phyloP scores from a whole-genome alignment of 371 early-diverging fungal species.

The Dichotomocladium elegans region DNA sequence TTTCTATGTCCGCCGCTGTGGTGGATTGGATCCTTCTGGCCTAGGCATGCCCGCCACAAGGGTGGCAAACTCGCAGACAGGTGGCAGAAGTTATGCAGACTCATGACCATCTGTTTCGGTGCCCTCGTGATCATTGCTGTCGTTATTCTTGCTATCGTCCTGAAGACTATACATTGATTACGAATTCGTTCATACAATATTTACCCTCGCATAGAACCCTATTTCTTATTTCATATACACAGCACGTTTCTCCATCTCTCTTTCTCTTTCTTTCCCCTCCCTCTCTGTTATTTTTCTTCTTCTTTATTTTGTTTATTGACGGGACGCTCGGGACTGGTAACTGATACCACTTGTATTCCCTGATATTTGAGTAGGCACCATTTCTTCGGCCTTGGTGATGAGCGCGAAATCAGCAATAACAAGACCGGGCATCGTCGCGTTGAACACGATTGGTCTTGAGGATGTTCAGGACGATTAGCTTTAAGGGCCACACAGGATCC shows the following conservation, averaged over 20 bases:
- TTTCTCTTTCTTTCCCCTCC: not conserved
- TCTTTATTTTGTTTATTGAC: not conserved
- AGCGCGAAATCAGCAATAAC: constrained; percentile 16
- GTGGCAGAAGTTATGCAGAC: constrained; percentile 37
- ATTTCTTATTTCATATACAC: not conserved
- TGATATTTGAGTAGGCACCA: constrained; percentile 2
- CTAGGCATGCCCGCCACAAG: constrained; percentile 19
- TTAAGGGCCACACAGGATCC: constrained; percentile 1
- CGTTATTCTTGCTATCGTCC: constrained; percentile 22
- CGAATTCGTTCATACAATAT: too few relatives aligned
- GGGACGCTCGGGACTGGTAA: not conserved
- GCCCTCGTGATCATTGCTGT: constrained; percentile 29
- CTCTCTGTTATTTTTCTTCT: not conserved
- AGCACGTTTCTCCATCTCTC: not conserved
- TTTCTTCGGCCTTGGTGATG: constrained; percentile 8
- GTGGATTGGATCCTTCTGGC: constrained; percentile 44
- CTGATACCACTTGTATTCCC: not conserved
- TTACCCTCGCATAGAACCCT: not conserved
- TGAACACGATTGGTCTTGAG: constrained; percentile 15
- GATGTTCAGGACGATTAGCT: not conserved
- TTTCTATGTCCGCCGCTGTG: constrained; percentile 40
- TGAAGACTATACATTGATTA: too few relatives aligned
- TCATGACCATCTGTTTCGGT: constrained; percentile 45
- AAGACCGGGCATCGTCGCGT: constrained; percentile 2
- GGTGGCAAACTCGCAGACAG: constrained; percentile 43